These are phyloP conservation scores for Metschnikowia colocasiae DNA, from an alignment of 805 yeast genomes.

Conservation along the genomic window DNA sequence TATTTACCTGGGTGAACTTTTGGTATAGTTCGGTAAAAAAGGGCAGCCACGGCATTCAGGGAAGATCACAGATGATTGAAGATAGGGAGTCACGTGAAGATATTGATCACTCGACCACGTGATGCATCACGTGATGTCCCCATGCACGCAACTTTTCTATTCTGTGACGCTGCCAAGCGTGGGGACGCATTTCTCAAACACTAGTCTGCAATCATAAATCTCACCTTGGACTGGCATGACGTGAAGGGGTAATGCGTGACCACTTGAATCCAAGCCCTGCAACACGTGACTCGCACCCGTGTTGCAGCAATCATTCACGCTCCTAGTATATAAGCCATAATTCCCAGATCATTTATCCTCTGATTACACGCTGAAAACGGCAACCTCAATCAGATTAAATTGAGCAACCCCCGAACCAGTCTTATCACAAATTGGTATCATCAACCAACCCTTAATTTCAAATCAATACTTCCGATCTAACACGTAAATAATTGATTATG, in stretches of 20 bases:
- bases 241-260: neutral
- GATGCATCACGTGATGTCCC: too few species aligned
- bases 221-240: neutral
- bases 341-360: neutral
- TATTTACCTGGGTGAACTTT: conserved; percentile 18
- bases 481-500: neutral
- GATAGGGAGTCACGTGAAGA: neutral
- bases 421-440: too few species aligned
- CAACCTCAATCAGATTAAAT: too few species aligned
- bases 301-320: conserved; percentile 1
- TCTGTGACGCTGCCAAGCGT: too few species aligned
- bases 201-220: too few species aligned
- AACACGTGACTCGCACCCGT: conserved; percentile 2
- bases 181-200: too few species aligned
- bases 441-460: neutral
- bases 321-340: neutral
- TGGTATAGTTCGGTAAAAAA: conserved; percentile 9
- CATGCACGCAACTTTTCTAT: too few species aligned
- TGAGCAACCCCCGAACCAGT: neutral
- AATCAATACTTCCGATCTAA: neutral
- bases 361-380: neutral
- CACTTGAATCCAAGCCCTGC: neutral
- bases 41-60: conserved; percentile 10
- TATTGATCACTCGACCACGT: too few species aligned
- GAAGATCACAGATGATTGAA: too few species aligned